Evolutionary conservation across 2,329 filamentous ascomycete genomes (phyloP).

Genomic region (Plenodomus tracheiphilus): DNA sequence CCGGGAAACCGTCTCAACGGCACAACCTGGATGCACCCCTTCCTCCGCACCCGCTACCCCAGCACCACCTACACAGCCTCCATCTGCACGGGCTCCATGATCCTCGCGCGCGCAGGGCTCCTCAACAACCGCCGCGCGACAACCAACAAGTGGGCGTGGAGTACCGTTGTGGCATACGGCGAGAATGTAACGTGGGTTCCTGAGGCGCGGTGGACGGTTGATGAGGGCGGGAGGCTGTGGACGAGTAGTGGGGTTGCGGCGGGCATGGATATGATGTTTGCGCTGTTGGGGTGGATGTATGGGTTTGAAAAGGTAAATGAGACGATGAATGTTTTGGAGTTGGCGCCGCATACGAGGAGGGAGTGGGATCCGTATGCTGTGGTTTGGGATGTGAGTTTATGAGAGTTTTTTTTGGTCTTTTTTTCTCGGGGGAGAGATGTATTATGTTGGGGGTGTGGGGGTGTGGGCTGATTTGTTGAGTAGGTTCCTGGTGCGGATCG

Average conservation of each 20-base stretch:
- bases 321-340: slow-evolving; percentile 58
- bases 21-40: slow-evolving; percentile 49
- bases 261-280: slow-evolving; percentile 62
- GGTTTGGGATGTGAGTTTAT: slow-evolving; percentile 19
- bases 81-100: slow-evolving; percentile 64
- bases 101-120: slow-evolving; percentile 61
- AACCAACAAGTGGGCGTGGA: slow-evolving; percentile 64
- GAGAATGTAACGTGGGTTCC: slow-evolving; percentile 60
- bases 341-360: slow-evolving; percentile 55
- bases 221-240: slow-evolving; percentile 62
- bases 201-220: slow-evolving; percentile 63
- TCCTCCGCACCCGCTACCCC: slow-evolving; percentile 50
- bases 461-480: too few species aligned
- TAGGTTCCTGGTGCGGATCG: too few species aligned
- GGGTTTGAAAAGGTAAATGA: slow-evolving; percentile 52
- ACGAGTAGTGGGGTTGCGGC: slow-evolving; percentile 63
- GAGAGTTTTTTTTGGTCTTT: too few species aligned
- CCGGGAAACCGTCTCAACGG: slow-evolving; percentile 44
- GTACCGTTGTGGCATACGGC: slow-evolving; percentile 40
- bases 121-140: slow-evolving; percentile 63
- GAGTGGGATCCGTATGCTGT: slow-evolving; percentile 56
- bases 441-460: too few species aligned
- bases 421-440: background rate
- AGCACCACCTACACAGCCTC: slow-evolving; percentile 59
- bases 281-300: slow-evolving; percentile 56